Evolutionary conservation across 1,139 yeast species (phyloP), one percentile per base, ranked within the genome.

Genomic region (Lodderomyces pseudojiufengensis): DNA sequence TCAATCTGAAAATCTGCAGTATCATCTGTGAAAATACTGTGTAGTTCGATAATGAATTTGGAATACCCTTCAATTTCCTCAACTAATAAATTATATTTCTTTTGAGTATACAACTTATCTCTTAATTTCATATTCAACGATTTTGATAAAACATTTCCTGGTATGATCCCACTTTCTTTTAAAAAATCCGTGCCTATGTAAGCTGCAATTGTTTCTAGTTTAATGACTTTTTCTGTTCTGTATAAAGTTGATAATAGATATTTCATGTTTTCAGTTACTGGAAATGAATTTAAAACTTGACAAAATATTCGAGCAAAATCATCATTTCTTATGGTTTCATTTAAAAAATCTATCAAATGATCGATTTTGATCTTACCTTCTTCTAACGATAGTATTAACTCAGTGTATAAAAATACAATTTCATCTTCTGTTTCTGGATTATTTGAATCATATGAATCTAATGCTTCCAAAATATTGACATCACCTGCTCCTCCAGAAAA

Each of bases 11-110:
- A 62, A 6, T 52, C 48, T 7, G 74, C 61, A 37, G 73, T 70
- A 2, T 61, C 59, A 20, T 66, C 62, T 25, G 55, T 55, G 31
- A 76, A 61, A 3, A 78, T 69, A 2, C 59, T 46, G 39, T 61
- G 57, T n/a, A 84, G 45, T 40, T 80, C 78, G 6, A 71, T 71
- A 0, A 80, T 59, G 26, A 85, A 62, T 49, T 81, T 80, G 11
- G 95, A 61, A 57, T 77, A 92, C 1, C 97, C 98, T 53, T 83
- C 92, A 11, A 79, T 63, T 46, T 84, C 84, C 56, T 90, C 97
- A 37, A 80, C 76, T n/a, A 86, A 51, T 22, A 88, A 60, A 43
- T 86, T 86, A 60, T 65, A 88, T 43, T 84, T 78, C 49, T 76
- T 78, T 41, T 84, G 85, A 25, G 87, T 80, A 55, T 80, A 84